Conservation (phyloP, 2,329 filamentous ascomycete species). For the Annulohypoxylon truncatum region DNA sequence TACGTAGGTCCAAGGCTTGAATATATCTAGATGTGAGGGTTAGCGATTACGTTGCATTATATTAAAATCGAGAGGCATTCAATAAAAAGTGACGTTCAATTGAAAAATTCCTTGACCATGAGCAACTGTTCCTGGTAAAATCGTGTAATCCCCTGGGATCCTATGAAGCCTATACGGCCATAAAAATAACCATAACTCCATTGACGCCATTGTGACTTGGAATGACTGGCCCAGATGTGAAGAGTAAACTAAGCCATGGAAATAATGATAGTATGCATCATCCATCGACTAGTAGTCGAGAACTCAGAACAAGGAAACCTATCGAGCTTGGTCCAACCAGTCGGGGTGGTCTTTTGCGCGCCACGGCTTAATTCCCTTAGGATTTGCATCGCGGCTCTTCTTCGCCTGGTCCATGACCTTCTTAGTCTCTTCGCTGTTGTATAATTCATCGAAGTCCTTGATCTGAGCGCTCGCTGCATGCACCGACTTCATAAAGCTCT, state of each 20-base stretch:
- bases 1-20: too few species aligned
- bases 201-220: background rate
- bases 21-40: background rate
- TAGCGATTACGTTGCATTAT: background rate
- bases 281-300: background rate
- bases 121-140: background rate
- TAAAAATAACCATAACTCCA: conserved; percentile 3
- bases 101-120: background rate
- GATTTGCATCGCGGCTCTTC: conserved; percentile 65
- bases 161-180: background rate
- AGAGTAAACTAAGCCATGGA: background rate
- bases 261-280: too few species aligned
- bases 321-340: conserved; percentile 58
- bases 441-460: conserved; percentile 61
- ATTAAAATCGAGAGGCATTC: background rate
- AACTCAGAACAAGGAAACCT: background rate
- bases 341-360: conserved; percentile 68
- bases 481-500: conserved; percentile 61
- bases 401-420: conserved; percentile 64
- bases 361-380: conserved; percentile 69
- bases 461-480: conserved; percentile 62
- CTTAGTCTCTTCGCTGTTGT: conserved; percentile 60
- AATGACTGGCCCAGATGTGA: background rate
- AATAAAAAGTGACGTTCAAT: background rate
- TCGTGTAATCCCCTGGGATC: conserved; percentile 5